Evolutionary conservation across 495 filamentous ascomycete genomes (phyloP), one percentile per base, ranked within the genome.

Genomic region (Cryomyces minteri): DNA sequence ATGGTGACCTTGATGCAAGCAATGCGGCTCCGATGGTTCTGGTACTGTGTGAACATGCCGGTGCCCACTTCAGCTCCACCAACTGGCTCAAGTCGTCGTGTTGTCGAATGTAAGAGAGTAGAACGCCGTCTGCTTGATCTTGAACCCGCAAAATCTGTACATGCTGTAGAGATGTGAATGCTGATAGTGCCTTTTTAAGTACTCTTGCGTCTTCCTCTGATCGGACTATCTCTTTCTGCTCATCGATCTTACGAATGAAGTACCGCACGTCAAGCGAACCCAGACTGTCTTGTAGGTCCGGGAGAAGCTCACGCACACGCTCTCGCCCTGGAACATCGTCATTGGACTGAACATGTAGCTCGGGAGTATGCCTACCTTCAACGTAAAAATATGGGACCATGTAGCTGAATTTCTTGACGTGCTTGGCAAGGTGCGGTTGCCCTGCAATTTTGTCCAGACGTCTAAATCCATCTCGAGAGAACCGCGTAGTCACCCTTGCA

Each of bases 321-420:
- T 59, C 51, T 52, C 58, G 53, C 49, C 63, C 57, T 67, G 44
- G 32, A 46, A 48, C 50, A 33, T 32, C 41, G 40, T 48, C 54
- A 52, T 38, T 14, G 45, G 38, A 25, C 33, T 43, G 5, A 31
- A 5, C 4, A 8, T 29, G 6, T 43, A 43, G 9, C 11, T n/a
- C 9, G 8, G 8, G 44, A 12, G 14, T 12, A 14, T 41, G 37
- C 49, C 30, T 43, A 67, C 64, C 64, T 44, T 62, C 51, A 9
- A 52, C 54, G 61, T 82, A 82, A 58, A 80, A 80, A 44, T 70
- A 76, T 54, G 77, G 77, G 56, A 83, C 73, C 62, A 83, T 71
- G 57, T 84, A 84, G 52, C 74, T 78, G 57, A 84, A 74, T 54
- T 77, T 72, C 58, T 68, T 74, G 41, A 80, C 76, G 61, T 77